Evolutionary conservation across 2,329 filamentous ascomycete species (phyloP).

Genomic region (Tothia fuscella): DNA sequence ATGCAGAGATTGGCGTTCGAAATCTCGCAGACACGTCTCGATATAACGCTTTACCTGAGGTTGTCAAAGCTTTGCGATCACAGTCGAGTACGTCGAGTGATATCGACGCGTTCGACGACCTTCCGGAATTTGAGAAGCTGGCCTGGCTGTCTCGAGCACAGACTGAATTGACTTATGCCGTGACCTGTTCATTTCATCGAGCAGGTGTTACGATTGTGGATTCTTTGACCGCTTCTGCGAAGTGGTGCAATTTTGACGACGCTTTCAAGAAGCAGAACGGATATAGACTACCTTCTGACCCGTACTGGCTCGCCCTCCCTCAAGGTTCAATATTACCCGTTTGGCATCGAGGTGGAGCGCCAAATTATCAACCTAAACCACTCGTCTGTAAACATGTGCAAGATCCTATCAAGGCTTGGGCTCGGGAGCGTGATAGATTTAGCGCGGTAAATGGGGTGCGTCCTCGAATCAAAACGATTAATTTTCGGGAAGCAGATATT

Average conservation of each 20-base stretch:
- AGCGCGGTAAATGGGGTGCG: no score
- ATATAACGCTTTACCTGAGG: slow-evolving; percentile 18
- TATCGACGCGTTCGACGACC: slow-evolving; percentile 14
- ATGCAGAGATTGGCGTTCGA: slow-evolving; percentile 21
- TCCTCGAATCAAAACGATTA: no score
- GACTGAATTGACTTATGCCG: slow-evolving; percentile 19
- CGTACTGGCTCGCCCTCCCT: slow-evolving; percentile 19
- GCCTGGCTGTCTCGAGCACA: slow-evolving; percentile 16
- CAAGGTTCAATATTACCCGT: slow-evolving; percentile 19
- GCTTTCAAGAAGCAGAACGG: slow-evolving; percentile 16
- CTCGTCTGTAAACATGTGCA: slow-evolving; percentile 19
- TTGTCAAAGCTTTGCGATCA: slow-evolving; percentile 14
- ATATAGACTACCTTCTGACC: slow-evolving; percentile 18
- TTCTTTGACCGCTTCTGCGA: slow-evolving; percentile 17
- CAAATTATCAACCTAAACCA: slow-evolving; percentile 21
- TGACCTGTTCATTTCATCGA: slow-evolving; percentile 16
- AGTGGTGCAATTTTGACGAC: slow-evolving; percentile 18
- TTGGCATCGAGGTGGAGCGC: slow-evolving; percentile 19
- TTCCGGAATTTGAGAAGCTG: slow-evolving; percentile 17
- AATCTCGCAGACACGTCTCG: slow-evolving; percentile 18
- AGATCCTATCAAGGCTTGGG: slow-evolving; percentile 20
- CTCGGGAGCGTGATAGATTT: slow-evolving; percentile 10
- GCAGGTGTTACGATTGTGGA: slow-evolving; percentile 17
- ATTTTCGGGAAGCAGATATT: neutral
- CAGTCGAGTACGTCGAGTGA: neutral